Evolutionary conservation across 2,329 filamentous ascomycete species (phyloP).

Genomic region (Fonsecaea monophora): DNA sequence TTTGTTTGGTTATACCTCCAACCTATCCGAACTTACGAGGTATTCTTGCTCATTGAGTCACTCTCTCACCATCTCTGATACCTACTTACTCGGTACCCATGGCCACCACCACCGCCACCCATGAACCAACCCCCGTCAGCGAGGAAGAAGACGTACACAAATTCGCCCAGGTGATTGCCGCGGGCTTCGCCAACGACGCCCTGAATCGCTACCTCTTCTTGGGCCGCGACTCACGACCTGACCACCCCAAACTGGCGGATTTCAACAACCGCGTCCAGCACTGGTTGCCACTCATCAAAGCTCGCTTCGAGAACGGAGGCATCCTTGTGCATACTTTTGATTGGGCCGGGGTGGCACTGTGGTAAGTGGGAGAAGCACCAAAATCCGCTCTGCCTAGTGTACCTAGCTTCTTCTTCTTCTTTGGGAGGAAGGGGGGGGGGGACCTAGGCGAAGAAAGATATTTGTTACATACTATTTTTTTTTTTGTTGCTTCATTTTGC

Average conservation of each 20-base stretch:
- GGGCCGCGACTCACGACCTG: constrained; percentile 29
- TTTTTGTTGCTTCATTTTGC: too few relatives aligned
- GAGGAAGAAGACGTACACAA: constrained; percentile 15
- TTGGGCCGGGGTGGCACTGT: constrained; percentile 31
- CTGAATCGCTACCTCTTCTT: constrained; percentile 30
- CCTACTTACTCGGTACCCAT: too few relatives aligned
- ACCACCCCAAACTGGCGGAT: constrained; percentile 27
- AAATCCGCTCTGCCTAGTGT: not conserved
- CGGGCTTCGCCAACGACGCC: constrained; percentile 29
- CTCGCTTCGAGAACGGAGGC: constrained; percentile 24
- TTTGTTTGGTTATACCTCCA: too few relatives aligned
- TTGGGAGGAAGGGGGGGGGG: too few relatives aligned
- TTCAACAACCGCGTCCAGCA: constrained; percentile 18
- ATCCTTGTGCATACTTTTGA: constrained; percentile 27
- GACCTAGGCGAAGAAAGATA: too few relatives aligned
- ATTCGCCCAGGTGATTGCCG: constrained; percentile 26
- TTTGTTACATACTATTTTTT: too few relatives aligned
- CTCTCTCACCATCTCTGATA: too few relatives aligned
- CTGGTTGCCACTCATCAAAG: constrained; percentile 20
- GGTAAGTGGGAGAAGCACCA: constrained; percentile 16
- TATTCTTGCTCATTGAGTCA: too few relatives aligned
- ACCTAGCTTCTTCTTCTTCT: too few relatives aligned
- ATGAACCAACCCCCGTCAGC: not conserved
- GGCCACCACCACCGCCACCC: too few relatives aligned
- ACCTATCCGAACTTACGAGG: too few relatives aligned